Conservation (phyloP, 148 eudicot genomes). For the Salicornia ramosissima region DNA sequence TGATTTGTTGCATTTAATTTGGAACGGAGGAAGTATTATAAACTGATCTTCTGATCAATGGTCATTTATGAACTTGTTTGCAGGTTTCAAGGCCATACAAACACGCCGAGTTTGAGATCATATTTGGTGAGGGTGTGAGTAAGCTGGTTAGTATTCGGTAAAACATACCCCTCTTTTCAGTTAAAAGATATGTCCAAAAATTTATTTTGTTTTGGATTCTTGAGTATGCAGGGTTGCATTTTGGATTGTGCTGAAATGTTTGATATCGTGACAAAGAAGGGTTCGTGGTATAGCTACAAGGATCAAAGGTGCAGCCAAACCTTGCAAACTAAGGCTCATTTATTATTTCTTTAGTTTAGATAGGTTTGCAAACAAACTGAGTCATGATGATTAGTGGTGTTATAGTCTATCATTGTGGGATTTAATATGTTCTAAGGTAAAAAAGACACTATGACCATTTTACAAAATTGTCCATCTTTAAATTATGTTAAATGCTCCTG, state of each 20-base stretch:
- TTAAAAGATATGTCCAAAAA: not conserved
- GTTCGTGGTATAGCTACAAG: slow-evolving; percentile 90
- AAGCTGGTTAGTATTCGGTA: slow-evolving; percentile 58
- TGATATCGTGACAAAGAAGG: slow-evolving; percentile 78
- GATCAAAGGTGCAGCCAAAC: slow-evolving; percentile 59
- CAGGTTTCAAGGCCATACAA: slow-evolving; percentile 98
- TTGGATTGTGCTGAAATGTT: slow-evolving; percentile 92
- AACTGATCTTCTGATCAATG: not conserved
- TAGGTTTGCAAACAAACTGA: not conserved
- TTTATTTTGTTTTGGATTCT: slow-evolving; percentile 7
- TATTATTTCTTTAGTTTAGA: not conserved
- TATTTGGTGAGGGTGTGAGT: slow-evolving; percentile 95
- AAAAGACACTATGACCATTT: not conserved
- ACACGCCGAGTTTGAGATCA: slow-evolving; percentile 96
- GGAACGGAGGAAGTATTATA: no score
- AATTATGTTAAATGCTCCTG: not conserved
- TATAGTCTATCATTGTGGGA: not conserved
- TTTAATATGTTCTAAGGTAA: not conserved
- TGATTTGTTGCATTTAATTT: no score
- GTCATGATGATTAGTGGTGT: not conserved
- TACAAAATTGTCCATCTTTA: not conserved
- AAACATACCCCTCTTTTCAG: not conserved
- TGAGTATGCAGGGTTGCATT: slow-evolving; percentile 69
- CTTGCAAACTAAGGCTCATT: not conserved
- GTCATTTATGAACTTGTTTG: slow-evolving; percentile 13